Base-by-base conservation (phyloP, 352 stramenopile genomes). In the Chrysophaeum taylorii region DNA sequence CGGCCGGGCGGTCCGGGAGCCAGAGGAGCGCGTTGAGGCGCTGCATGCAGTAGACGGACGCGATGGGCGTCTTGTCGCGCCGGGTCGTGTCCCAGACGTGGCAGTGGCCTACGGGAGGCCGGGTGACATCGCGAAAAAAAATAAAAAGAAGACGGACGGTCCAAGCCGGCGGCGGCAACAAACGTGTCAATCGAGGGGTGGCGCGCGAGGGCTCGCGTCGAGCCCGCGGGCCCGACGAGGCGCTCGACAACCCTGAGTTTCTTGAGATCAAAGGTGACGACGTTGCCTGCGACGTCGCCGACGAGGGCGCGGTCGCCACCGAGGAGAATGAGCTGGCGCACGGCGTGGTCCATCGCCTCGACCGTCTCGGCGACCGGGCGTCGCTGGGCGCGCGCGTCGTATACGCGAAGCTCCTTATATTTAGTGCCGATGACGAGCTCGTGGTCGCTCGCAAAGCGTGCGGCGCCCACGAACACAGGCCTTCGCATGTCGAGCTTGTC, bases 401-500 rank as follows among this genome's bases (percentile, higher is more conserved):
- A 94, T 33, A 94, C 79, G 54, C 87, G 79, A 7, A 94, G 74
- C 50, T 92, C 84, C 68, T 82, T 79, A 75, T 94, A 76, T 31
- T 79, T 85, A 36, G 86, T 91, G 68, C 86, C 86, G 5, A 89
- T 82, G 39, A 91, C 76, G 0, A 89, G 76, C 25, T 84, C 81
- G 69, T 90, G 80, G 64, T 79, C 82, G 54, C 88, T 89, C 25
- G 25, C 36, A 23, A 42, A 91, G 0, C 75, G 74, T 31, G 92
- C 69, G 61, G 90, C 86, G 35, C 88, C 90, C 39, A 94, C 83
- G 85, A 85, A 94, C 72, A 94, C 84, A n/a, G 87, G 87, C 63
- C 92, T 84, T 23, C 85, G 82, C 80, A 94, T 88, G 66, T 92
- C 82, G 12, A 94, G 78, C 68, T 89, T 89, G 75, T 94, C 86